A percentile compares a stretch with the other conserved stretches of the same genome.
These are phyloP conservation scores for Ophiosphaerella narmari DNA, from an alignment of 2,329 filamentous ascomycete species.

Conservation along the genomic window DNA sequence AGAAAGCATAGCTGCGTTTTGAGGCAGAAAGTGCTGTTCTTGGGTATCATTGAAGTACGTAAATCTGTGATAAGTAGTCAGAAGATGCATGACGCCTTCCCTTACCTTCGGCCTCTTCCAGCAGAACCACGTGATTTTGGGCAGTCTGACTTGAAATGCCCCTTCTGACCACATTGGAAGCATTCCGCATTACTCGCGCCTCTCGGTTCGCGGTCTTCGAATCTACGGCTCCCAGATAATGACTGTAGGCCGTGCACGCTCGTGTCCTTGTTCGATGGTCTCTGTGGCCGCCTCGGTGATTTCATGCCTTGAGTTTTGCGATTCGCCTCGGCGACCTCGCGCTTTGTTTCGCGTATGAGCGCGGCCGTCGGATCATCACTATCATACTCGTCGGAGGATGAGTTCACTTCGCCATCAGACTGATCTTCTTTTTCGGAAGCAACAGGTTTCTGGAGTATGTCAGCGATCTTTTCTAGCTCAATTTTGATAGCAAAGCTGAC, in stretches of 20 bases:
- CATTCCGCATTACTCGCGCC: slow-evolving; percentile 55
- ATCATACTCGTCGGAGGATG: slow-evolving; percentile 47
- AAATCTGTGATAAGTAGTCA: background rate
- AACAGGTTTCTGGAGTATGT: slow-evolving; percentile 26
- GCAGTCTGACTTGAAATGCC: slow-evolving; percentile 65
- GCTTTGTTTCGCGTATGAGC: slow-evolving; percentile 52
- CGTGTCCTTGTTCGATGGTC: slow-evolving; percentile 67
- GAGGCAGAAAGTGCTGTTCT: background rate
- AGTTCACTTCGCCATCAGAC: slow-evolving; percentile 29
- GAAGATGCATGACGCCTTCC: background rate
- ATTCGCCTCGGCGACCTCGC: slow-evolving; percentile 50
- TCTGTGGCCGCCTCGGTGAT: slow-evolving; percentile 57
- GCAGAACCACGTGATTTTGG: slow-evolving; percentile 44
- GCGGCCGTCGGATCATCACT: slow-evolving; percentile 51
- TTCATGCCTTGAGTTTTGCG: slow-evolving; percentile 53
- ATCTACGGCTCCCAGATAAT: slow-evolving; percentile 60
- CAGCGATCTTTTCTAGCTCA: slow-evolving; percentile 7
- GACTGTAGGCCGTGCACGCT: slow-evolving; percentile 65
- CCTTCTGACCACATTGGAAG: slow-evolving; percentile 64
- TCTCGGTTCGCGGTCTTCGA: slow-evolving; percentile 41
- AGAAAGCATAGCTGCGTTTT: slow-evolving; percentile 19
- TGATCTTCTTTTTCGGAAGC: slow-evolving; percentile 23
- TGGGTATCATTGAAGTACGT: slow-evolving; percentile 10
- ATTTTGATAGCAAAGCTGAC: slow-evolving; percentile 15
- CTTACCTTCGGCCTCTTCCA: slow-evolving; percentile 31